phyloP scores from a whole-genome alignment of 768 basidiomycete species.

The Suillus fuscotomentosus region DNA sequence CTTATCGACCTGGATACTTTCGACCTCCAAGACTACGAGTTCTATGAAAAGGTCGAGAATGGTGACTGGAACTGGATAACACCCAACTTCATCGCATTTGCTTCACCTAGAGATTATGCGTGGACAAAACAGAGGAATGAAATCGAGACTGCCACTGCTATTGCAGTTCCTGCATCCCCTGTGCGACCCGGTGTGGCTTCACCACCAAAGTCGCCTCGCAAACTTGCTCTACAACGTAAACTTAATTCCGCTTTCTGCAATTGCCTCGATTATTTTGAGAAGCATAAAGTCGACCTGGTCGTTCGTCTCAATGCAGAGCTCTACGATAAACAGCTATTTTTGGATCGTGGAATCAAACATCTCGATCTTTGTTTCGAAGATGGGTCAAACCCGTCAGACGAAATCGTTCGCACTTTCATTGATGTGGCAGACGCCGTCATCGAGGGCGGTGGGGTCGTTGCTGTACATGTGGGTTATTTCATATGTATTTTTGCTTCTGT shows the following conservation, averaged over 20 bases:
- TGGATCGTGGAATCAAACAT: constrained; percentile 84
- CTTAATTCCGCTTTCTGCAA: constrained; percentile 80
- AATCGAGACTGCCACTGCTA: constrained; percentile 38
- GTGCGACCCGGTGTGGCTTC: constrained; percentile 26
- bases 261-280: constrained; percentile 91
- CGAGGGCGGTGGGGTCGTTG: constrained; percentile 76
- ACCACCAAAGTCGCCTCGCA: constrained; percentile 21
- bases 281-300: constrained; percentile 83
- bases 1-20: constrained; percentile 95
- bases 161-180: constrained; percentile 21
- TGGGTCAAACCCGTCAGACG: constrained; percentile 95
- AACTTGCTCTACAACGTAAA: constrained; percentile 71
- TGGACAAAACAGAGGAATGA: constrained; percentile 82
- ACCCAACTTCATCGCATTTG: constrained; percentile 90
- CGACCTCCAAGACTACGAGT: constrained; percentile 89
- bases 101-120: constrained; percentile 79
- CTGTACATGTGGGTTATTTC: constrained; percentile 73
- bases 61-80: constrained; percentile 97
- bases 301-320: constrained; percentile 92
- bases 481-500: constrained; percentile 8
- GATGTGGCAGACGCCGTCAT: constrained; percentile 79
- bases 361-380: constrained; percentile 96
- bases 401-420: constrained; percentile 91
- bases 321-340: constrained; percentile 80
- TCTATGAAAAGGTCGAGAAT: constrained; percentile 93